Percentiles rank a stretch among this genome's conserved stretches.
phyloP scores from a whole-genome alignment of 2,329 filamentous ascomycete genomes.

The Colletotrichum gigasporum region DNA sequence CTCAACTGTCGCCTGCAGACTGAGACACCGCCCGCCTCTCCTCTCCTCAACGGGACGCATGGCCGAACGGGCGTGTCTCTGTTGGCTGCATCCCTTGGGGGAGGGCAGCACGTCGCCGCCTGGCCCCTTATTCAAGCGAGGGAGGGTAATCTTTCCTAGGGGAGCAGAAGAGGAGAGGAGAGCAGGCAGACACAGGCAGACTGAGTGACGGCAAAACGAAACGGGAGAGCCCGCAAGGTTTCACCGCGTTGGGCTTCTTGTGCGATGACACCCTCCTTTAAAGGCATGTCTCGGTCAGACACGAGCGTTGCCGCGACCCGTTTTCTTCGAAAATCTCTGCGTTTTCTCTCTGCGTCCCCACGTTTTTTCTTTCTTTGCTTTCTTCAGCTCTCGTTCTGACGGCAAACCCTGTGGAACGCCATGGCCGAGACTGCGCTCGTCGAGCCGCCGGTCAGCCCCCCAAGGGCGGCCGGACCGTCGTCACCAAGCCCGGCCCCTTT shows the following conservation, averaged over 20 bases:
- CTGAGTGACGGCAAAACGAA: too few species aligned
- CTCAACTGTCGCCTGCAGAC: conserved; percentile 21
- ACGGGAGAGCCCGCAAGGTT: conserved; percentile 6
- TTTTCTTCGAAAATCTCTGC: background rate
- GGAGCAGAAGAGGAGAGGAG: background rate
- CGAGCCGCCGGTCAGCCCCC: background rate
- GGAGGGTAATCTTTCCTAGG: background rate
- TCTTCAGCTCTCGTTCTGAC: background rate
- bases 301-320: background rate
- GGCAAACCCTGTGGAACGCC: background rate
- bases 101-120: background rate
- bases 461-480: background rate
- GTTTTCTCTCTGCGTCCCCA: background rate
- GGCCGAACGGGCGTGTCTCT: background rate
- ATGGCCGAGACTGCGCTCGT: background rate
- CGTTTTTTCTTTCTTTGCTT: background rate
- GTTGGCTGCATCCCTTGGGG: background rate
- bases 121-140: background rate
- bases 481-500: background rate
- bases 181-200: too few species aligned
- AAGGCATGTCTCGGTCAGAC: conserved; percentile 9
- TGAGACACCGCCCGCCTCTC: background rate
- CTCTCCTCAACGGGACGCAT: background rate
- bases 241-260: conserved; percentile 3
- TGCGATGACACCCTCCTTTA: background rate